A percentile compares a stretch with the other conserved stretches of the same genome.
Conservation (phyloP, 345 rosid genomes). For the Rubroshorea leprosula region DNA sequence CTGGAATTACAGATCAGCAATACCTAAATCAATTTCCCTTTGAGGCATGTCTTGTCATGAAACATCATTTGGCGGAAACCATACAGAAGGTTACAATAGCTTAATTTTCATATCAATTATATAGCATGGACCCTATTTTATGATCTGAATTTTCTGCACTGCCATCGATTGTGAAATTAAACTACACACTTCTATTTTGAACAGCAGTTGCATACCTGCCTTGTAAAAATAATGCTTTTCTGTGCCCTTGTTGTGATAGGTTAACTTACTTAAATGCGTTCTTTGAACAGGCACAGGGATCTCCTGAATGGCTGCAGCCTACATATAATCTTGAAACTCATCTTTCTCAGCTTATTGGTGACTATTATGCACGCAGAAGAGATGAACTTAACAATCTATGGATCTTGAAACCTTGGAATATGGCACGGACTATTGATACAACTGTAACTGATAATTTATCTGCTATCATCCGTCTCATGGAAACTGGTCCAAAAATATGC, state of each 20-base stretch:
- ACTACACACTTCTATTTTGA: neutral
- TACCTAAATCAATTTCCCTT: constrained; percentile 83
- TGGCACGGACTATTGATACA: constrained; percentile 96
- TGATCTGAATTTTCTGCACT: neutral
- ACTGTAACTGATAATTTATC: constrained; percentile 69
- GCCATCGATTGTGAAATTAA: constrained; percentile 3
- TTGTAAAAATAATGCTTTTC: too few relatives aligned
- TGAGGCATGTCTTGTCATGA: constrained; percentile 96
- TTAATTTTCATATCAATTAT: neutral
- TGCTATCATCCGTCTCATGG: constrained; percentile 88
- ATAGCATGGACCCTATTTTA: constrained; percentile 5
- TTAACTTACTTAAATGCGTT: constrained; percentile 17
- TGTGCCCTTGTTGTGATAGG: neutral
- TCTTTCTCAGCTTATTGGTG: constrained; percentile 76
- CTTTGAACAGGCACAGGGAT: constrained; percentile 63
- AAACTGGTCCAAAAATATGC: constrained; percentile 98
- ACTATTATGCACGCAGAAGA: constrained; percentile 56
- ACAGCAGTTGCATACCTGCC: too few relatives aligned
- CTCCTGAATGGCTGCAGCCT: constrained; percentile 83
- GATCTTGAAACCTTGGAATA: constrained; percentile 98
- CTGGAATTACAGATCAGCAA: constrained; percentile 73
- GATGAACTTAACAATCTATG: constrained; percentile 65
- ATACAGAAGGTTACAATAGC: constrained; percentile 53
- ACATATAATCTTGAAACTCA: constrained; percentile 83
- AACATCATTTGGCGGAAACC: constrained; percentile 96